Conservation (phyloP, 2,329 filamentous ascomycete species). For the Exophiala sp. region DNA sequence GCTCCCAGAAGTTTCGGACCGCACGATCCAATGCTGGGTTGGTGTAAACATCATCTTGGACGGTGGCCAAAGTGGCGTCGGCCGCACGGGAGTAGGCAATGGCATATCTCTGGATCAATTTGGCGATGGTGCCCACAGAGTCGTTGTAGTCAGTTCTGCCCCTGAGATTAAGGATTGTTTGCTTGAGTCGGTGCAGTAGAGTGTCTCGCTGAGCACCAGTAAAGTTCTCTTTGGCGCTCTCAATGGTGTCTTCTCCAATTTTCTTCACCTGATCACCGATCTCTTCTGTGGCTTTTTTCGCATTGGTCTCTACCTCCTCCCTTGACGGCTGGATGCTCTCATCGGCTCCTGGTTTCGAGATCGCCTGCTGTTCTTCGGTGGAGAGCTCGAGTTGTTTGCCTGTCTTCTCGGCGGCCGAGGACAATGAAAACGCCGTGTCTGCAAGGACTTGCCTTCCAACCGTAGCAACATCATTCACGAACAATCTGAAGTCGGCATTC, state of each 20-base stretch:
- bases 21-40: conserved; percentile 74
- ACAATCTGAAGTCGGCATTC: conserved; percentile 85
- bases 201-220: conserved; percentile 69
- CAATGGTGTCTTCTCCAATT: conserved; percentile 55
- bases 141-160: conserved; percentile 78
- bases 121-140: conserved; percentile 74
- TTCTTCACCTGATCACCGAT: conserved; percentile 37
- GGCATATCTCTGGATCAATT: conserved; percentile 75
- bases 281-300: conserved; percentile 49
- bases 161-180: conserved; percentile 69
- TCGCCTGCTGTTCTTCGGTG: conserved; percentile 53
- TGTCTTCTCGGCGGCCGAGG: conserved; percentile 69
- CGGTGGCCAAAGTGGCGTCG: conserved; percentile 62
- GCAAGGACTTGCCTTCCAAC: conserved; percentile 81
- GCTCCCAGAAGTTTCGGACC: conserved; percentile 73
- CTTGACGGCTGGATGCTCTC: conserved; percentile 50
- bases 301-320: conserved; percentile 61
- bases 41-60: conserved; percentile 67
- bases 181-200: conserved; percentile 70
- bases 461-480: conserved; percentile 74
- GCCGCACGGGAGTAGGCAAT: conserved; percentile 71
- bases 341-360: conserved; percentile 45
- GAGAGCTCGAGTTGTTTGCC: conserved; percentile 71
- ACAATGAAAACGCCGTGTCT: conserved; percentile 77
- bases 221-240: conserved; percentile 72